phyloP scores from a whole-genome alignment of 257 asterid species.

The Solanum dulcamara region DNA sequence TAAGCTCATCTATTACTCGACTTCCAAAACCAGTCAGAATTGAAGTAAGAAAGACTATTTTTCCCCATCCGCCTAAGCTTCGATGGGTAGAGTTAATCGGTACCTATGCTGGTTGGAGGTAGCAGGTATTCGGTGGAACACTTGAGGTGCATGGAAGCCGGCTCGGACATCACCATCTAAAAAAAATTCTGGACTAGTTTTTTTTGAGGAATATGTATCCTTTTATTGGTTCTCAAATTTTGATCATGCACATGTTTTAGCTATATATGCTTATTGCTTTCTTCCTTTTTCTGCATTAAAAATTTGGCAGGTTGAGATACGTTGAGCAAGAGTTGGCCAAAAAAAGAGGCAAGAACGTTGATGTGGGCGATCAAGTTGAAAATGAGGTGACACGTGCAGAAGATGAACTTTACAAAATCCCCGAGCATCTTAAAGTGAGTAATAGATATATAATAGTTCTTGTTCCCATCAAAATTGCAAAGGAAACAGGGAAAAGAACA shows the following conservation, averaged over 20 bases:
- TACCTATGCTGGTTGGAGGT: not conserved
- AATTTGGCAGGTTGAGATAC: constrained; percentile 59
- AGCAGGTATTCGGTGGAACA: not conserved
- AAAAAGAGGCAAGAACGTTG: constrained; percentile 68
- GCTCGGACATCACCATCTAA: not conserved
- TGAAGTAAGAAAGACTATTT: not conserved
- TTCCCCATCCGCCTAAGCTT: not conserved
- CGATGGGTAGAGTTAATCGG: not conserved
- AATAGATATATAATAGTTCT: not conserved
- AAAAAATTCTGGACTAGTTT: not conserved
- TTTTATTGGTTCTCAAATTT: not conserved
- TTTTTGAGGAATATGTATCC: not conserved
- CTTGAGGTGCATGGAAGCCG: not conserved
- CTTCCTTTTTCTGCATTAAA: not conserved
- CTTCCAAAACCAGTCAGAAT: not conserved
- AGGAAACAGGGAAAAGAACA: not conserved
- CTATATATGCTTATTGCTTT: not conserved
- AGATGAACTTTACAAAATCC: constrained; percentile 78
- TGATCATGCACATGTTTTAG: not conserved
- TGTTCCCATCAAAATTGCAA: not conserved
- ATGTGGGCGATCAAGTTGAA: constrained; percentile 42
- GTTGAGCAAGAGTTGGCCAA: constrained; percentile 90
- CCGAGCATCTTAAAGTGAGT: constrained; percentile 88
- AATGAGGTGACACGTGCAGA: constrained; percentile 74
- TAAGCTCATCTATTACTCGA: not conserved